Evolutionary conservation across 768 basidiomycete genomes (phyloP).

Genomic region (Ephemerocybe angulata): DNA sequence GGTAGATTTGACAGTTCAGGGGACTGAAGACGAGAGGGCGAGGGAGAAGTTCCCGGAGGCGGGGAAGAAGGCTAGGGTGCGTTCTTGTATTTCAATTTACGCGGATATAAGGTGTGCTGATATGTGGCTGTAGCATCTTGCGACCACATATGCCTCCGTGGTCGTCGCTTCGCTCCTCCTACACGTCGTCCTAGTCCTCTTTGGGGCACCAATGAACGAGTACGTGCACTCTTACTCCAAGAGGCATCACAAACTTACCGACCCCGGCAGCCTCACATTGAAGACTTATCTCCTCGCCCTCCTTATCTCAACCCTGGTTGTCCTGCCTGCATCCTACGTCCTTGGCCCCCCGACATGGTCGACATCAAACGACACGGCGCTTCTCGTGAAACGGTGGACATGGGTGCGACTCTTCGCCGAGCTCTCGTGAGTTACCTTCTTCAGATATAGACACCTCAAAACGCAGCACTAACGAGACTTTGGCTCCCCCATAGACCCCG

Average conservation of each 20-base stretch:
- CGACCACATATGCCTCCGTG: constrained; percentile 52
- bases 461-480: constrained; percentile 7
- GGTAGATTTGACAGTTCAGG: constrained; percentile 37
- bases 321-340: constrained; percentile 66
- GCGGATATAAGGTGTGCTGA: constrained; percentile 9
- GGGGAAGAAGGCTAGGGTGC: constrained; percentile 35
- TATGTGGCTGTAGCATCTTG: constrained; percentile 40
- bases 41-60: constrained; percentile 40
- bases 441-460: not conserved
- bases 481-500: constrained; percentile 35
- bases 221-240: constrained; percentile 24
- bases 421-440: constrained; percentile 56
- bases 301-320: constrained; percentile 60
- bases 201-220: constrained; percentile 73
- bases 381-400: constrained; percentile 54
- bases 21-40: constrained; percentile 39
- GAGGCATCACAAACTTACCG: not conserved
- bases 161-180: constrained; percentile 42
- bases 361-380: constrained; percentile 30
- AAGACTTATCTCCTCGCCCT: constrained; percentile 70
- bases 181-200: constrained; percentile 53
- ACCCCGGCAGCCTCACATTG: constrained; percentile 19
- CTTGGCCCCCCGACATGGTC: constrained; percentile 59
- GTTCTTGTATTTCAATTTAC: constrained; percentile 16
- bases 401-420: constrained; percentile 84